Evolutionary conservation across 495 filamentous ascomycete species (phyloP), one percentile per base, ranked within the genome.

Genomic region (Apodospora peruviana): DNA sequence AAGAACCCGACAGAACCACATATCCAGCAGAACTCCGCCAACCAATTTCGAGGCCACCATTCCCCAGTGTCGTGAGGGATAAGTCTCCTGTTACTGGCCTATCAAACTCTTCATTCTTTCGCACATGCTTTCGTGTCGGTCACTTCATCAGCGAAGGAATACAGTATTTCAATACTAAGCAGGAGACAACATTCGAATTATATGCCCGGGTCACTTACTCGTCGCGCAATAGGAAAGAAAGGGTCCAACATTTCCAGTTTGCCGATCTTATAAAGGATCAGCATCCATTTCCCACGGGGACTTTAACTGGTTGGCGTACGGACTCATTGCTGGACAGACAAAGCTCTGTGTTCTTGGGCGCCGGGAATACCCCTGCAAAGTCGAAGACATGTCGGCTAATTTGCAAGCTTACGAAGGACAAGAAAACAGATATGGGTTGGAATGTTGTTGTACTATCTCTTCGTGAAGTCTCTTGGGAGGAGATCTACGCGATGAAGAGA

Each of bases 41-140:
- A 4, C 71, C 59, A 46, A 77, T 83, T 45, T 64, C 68, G 9
- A 61, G 81, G 24, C 64, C 69, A 1, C 51, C 68, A 0, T 82
- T 81, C 52, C 81, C 79, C 17, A 34, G 38, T 9, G 66, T 61
- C 10, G 55, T 78, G 19, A 64, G 62, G 2, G 77, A 81, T 53
- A 74, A 78, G 17, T 75, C 73, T 21, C 70, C 69, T 0, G 65
- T 85, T 24, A 52, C 71, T 2, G 79, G 81, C 11, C 53, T 81
- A 17, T 74, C 76, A 1, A 56, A 72, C 29, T 48, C 62, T 12
- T 66, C 55, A 2, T 37, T 75, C 11, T 62, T 84, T 3, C 74
- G 79, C 29, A 79, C 75, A 2, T 85, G 80, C 51, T 86, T 86
- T 57, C 75, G 79, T 7, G 70, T 81, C 39, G 80, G 77, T 16